These are phyloP conservation scores for Agrostemma githago DNA, from an alignment of 148 eudicot species.

Conservation along the genomic window DNA sequence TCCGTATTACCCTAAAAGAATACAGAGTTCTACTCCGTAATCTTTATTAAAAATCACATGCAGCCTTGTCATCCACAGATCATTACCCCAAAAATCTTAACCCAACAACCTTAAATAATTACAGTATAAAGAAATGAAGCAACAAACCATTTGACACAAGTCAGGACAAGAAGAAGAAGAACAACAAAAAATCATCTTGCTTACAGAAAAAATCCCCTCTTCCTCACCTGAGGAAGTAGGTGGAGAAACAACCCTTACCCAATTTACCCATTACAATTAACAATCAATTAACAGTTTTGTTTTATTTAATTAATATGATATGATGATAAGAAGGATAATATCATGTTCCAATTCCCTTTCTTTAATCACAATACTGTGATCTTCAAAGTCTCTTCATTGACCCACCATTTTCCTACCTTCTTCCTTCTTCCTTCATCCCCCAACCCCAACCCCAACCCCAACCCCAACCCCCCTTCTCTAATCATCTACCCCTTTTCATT, in stretches of 20 bases:
- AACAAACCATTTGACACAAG: not conserved
- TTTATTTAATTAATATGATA: not conserved
- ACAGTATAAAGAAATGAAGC: not conserved
- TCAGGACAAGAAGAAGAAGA: not conserved
- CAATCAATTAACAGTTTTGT: not conserved
- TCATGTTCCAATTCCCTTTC: not conserved
- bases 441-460: no score
- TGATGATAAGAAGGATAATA: not conserved
- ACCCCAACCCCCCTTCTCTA: no score
- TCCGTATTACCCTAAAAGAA: no score
- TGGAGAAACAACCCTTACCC: not conserved
- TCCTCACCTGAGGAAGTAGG: slow-evolving; percentile 12
- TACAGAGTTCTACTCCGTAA: no score
- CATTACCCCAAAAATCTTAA: not conserved
- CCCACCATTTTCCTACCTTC: slow-evolving; percentile 7
- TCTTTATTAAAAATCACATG: not conserved
- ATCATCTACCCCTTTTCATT: not conserved
- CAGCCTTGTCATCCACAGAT: not conserved
- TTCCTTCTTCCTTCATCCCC: slow-evolving; percentile 2
- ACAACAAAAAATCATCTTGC: not conserved
- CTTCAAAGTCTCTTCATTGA: slow-evolving; percentile 18
- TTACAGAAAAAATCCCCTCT: slow-evolving; percentile 1
- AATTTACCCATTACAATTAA: not conserved
- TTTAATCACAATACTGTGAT: not conserved
- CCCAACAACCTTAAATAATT: not conserved